Evolutionary conservation across 2,329 filamentous ascomycete genomes (phyloP).

Genomic region (Onygenales sp.): DNA sequence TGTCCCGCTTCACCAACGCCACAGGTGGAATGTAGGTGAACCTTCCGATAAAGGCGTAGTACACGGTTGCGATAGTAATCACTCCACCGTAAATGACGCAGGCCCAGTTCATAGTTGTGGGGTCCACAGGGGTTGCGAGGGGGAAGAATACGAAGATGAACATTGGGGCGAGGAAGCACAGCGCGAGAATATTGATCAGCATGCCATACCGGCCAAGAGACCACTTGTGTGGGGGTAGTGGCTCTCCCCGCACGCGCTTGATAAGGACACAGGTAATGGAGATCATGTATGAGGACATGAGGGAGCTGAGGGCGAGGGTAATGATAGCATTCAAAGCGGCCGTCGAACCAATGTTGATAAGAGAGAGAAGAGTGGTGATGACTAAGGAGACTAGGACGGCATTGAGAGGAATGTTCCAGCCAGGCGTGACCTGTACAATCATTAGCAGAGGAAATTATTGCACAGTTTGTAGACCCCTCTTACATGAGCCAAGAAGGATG

Average conservation of each 20-base stretch:
- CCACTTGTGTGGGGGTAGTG: constrained; percentile 36
- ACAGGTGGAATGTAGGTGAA: constrained; percentile 34
- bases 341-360: constrained; percentile 45
- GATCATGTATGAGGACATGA: constrained; percentile 36
- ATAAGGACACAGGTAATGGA: constrained; percentile 38
- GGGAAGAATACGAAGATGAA: constrained; percentile 41
- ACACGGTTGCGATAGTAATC: constrained; percentile 33
- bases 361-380: constrained; percentile 35
- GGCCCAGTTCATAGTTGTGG: constrained; percentile 40
- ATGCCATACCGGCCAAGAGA: constrained; percentile 36
- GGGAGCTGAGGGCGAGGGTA: constrained; percentile 32
- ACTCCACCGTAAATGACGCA: constrained; percentile 37
- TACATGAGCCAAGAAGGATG: constrained; percentile 30
- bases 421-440: constrained; percentile 23
- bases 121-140: constrained; percentile 20
- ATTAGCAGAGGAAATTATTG: background rate
- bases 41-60: constrained; percentile 33
- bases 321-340: constrained; percentile 36
- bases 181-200: constrained; percentile 32
- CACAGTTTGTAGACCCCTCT: constrained; percentile 5
- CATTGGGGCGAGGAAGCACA: constrained; percentile 30
- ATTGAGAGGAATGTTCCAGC: constrained; percentile 37
- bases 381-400: constrained; percentile 38
- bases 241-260: constrained; percentile 32
- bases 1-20: constrained; percentile 22